Evolutionary conservation across 1,284 basidiomycete species (phyloP).

Genomic region (Cryptococcus depauperatus): DNA sequence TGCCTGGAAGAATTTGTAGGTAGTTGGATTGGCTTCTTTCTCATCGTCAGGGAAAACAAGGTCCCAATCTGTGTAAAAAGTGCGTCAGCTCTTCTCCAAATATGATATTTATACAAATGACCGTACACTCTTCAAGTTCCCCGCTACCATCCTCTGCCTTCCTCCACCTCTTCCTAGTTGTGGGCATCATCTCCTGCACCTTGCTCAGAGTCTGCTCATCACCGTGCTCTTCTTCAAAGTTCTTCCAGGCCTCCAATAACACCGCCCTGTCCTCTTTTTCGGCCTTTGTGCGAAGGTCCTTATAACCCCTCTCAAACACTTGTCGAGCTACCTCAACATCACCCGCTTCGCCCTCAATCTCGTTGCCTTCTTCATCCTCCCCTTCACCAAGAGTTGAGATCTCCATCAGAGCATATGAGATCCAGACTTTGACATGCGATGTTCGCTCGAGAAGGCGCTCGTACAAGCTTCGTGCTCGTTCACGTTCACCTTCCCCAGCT

Average conservation of each 20-base stretch:
- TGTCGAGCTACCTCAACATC: constrained; percentile 61
- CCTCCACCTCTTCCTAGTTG: constrained; percentile 74
- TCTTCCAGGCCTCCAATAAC: constrained; percentile 85
- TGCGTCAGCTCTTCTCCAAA: not conserved
- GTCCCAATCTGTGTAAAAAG: constrained; percentile 70
- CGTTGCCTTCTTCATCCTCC: constrained; percentile 65
- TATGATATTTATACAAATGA: not conserved
- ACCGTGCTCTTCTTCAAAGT: constrained; percentile 75
- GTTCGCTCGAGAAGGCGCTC: constrained; percentile 80
- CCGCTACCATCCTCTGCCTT: constrained; percentile 75
- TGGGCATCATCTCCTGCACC: constrained; percentile 83
- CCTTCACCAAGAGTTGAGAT: constrained; percentile 49
- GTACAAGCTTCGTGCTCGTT: constrained; percentile 74
- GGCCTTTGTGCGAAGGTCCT: constrained; percentile 66
- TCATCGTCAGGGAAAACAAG: constrained; percentile 93
- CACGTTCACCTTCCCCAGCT: constrained; percentile 74
- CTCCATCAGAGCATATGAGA: constrained; percentile 48
- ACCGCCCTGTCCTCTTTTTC: constrained; percentile 88
- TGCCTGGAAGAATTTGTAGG: constrained; percentile 88
- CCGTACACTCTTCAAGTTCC: constrained; percentile 70
- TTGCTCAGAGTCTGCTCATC: constrained; percentile 59
- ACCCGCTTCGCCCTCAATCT: constrained; percentile 59
- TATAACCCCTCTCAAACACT: constrained; percentile 79
- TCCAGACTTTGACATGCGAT: constrained; percentile 75
- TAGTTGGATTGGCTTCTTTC: constrained; percentile 76